Evolutionary conservation across 2,329 filamentous ascomycete species (phyloP), one percentile per base, ranked within the genome.

Genomic region (Cordyceps farinosa): DNA sequence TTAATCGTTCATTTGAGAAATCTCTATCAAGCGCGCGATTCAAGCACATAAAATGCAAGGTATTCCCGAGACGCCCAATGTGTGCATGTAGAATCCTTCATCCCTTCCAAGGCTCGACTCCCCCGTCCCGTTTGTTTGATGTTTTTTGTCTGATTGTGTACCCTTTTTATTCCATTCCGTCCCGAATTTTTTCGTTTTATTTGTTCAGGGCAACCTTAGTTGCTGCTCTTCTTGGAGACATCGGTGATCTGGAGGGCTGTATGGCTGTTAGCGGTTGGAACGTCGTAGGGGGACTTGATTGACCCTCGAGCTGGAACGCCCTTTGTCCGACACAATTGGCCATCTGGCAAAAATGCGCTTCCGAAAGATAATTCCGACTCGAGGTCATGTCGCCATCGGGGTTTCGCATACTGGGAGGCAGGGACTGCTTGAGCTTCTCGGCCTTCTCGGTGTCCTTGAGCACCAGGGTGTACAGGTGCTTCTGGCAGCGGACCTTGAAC

Each of bases 401-500:
- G 51, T 40, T 15, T 44, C 59, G 83, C 92, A 76, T 93, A 99
- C 95, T 91, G 75, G 95, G 96, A 76, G 95, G 96, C 70, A 99
- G 87, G 80, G 88, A 92, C 88, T 98, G 94, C 92, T 97, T 98
- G 73, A 99, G 89, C 91, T 99, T 99, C 86, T 98, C 95, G 82
- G 94, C 96, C 91, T 98, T 98, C 79, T 97, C 95, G 77, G 88
- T 87, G 84, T 99, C 95, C 89, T 97, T 97, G 76, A 99, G 89
- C 79, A 96, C 91, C 74, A 99, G 89, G 73, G 95, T 97, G 90
- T 99, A 99, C 73, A 99, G 86, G 86, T 95, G 89, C 77, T 89
- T 88, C 80, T 91, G 86, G 90, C 95, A 98, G 82, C 95, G 92
- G 87, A 99, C 94, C 92, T 99, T 99, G 92, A 99, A 98, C 90